Evolutionary conservation across 768 basidiomycete genomes (phyloP).

Genomic region (Leccinum imitatum): DNA sequence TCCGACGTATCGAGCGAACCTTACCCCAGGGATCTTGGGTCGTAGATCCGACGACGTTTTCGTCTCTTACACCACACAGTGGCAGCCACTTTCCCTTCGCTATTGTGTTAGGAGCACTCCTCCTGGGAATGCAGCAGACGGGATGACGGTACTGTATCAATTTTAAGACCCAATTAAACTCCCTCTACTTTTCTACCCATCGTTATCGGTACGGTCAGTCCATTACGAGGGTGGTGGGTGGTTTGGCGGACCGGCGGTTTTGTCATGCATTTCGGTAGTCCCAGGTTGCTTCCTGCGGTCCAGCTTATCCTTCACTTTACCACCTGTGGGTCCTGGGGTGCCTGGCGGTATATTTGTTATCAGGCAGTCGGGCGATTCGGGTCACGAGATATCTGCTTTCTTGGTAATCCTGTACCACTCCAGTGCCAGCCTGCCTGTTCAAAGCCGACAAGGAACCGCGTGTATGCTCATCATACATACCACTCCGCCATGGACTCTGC

Average conservation of each 20-base stretch:
- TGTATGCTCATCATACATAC: too few relatives aligned
- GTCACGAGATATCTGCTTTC: too few relatives aligned
- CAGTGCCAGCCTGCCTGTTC: too few relatives aligned
- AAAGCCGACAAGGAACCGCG: too few relatives aligned
- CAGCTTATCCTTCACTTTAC: too few relatives aligned
- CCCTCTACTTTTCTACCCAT: constrained; percentile 11
- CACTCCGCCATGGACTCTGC: too few relatives aligned
- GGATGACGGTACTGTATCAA: background rate
- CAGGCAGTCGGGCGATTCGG: too few relatives aligned
- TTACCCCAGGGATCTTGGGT: constrained; percentile 13
- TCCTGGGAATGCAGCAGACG: background rate
- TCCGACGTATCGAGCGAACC: constrained; percentile 4
- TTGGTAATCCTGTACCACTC: too few relatives aligned
- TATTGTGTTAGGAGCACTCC: background rate
- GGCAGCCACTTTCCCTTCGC: background rate
- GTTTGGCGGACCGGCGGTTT: constrained; percentile 20
- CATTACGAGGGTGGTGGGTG: constrained; percentile 19
- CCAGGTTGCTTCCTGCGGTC: constrained; percentile 2
- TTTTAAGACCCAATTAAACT: background rate
- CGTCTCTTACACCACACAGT: background rate
- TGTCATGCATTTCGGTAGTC: constrained; percentile 9
- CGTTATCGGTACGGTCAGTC: constrained; percentile 8
- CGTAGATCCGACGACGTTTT: constrained; percentile 20
- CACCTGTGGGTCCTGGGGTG: too few relatives aligned
- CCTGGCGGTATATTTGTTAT: too few relatives aligned